Evolutionary conservation across 805 yeast genomes (phyloP).

Genomic region (Cyberlindnera amylophila): DNA sequence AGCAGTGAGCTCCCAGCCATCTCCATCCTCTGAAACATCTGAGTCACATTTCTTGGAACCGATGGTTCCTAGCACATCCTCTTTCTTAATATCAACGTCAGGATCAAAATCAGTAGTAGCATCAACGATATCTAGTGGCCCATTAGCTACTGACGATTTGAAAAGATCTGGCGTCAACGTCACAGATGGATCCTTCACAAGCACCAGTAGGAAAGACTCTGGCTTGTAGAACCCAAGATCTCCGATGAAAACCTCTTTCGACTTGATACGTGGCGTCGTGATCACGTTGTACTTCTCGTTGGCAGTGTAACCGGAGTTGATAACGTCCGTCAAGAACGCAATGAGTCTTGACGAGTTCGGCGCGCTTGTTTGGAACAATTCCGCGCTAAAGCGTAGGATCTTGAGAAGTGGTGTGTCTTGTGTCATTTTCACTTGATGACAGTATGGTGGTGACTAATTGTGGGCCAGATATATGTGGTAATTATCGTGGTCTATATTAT

Average conservation of each 20-base stretch:
- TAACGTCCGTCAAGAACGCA: constrained; percentile 12
- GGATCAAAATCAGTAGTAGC: constrained; percentile 4
- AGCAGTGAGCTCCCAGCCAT: constrained; percentile 22
- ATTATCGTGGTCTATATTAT: no score
- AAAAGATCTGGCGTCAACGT: not conserved
- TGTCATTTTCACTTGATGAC: not conserved
- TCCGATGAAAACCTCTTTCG: constrained; percentile 9
- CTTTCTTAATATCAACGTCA: not conserved
- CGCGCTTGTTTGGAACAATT: not conserved
- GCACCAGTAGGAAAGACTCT: constrained; percentile 17
- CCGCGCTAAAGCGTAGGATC: constrained; percentile 4
- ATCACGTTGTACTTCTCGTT: constrained; percentile 19
- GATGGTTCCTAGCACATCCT: constrained; percentile 17
- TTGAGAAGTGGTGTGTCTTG: not conserved
- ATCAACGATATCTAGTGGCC: constrained; percentile 2
- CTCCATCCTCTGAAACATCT: not conserved
- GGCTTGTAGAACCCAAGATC: constrained; percentile 21
- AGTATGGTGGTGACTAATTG: no score
- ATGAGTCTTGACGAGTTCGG: constrained; percentile 9
- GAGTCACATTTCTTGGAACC: constrained; percentile 13
- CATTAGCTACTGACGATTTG: not conserved
- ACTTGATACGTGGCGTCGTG: constrained; percentile 20
- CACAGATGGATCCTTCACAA: constrained; percentile 3
- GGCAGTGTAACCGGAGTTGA: constrained; percentile 20
- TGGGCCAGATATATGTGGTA: no score